A percentile compares a stretch with the other conserved stretches of the same genome.
Conservation (phyloP, 1,139 yeast genomes). For the Scheffersomyces titani region DNA sequence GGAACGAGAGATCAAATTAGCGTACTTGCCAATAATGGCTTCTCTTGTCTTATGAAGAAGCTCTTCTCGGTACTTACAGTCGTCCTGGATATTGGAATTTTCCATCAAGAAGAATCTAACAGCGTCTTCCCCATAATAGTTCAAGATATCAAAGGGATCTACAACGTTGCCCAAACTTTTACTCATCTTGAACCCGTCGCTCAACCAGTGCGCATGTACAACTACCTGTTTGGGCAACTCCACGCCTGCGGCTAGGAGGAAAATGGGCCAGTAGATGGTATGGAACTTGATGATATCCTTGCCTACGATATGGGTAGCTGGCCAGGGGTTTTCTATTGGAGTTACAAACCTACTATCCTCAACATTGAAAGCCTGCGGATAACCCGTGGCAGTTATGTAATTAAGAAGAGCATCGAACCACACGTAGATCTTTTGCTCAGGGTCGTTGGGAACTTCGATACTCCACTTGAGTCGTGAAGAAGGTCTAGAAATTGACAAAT, state of each 20-base stretch:
- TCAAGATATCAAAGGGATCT: constrained; percentile 70
- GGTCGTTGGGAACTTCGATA: constrained; percentile 81
- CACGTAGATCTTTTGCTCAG: constrained; percentile 79
- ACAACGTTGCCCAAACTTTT: constrained; percentile 95
- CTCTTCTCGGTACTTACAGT: constrained; percentile 73
- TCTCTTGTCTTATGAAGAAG: constrained; percentile 60
- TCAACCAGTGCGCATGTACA: constrained; percentile 94
- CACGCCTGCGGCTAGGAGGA: constrained; percentile 78
- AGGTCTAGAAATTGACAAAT: constrained; percentile 86
- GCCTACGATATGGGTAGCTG: constrained; percentile 82
- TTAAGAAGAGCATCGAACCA: constrained; percentile 97
- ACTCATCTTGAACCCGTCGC: constrained; percentile 90
- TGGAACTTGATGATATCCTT: constrained; percentile 90
- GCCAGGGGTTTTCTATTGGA: constrained; percentile 40
- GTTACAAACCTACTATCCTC: constrained; percentile 7
- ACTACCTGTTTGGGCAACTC: constrained; percentile 71
- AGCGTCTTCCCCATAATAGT: constrained; percentile 69
- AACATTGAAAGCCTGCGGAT: constrained; percentile 34
- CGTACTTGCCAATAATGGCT: constrained; percentile 76
- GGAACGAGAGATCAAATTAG: constrained; percentile 73
- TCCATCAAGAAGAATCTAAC: constrained; percentile 76
- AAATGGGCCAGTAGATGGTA: constrained; percentile 92
- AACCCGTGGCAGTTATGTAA: constrained; percentile 76
- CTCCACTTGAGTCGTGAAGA: constrained; percentile 83
- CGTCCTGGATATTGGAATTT: constrained; percentile 72